Evolutionary conservation across 2,329 filamentous ascomycete genomes (phyloP).

Genomic region (Cladosporium sp.): DNA sequence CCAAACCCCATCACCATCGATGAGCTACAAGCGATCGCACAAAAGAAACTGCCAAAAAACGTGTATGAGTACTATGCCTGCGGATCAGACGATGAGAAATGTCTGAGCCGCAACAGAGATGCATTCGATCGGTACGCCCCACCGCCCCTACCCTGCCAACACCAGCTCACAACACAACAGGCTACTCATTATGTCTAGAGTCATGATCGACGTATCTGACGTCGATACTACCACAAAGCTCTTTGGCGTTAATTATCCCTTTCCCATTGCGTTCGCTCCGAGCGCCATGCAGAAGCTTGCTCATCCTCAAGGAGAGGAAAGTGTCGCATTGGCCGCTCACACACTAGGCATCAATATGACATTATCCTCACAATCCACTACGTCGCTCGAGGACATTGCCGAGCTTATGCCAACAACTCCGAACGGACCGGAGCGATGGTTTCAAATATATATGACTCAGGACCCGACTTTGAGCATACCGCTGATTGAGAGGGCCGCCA

Average conservation of each 20-base stretch:
- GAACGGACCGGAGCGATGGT: slow-evolving; percentile 3
- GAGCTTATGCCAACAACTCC: slow-evolving; percentile 39
- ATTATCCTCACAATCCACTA: slow-evolving; percentile 36
- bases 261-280: slow-evolving; percentile 30
- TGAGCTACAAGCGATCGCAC: slow-evolving; percentile 4
- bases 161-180: background rate
- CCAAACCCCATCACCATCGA: slow-evolving; percentile 7
- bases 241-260: slow-evolving; percentile 15
- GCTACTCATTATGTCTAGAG: slow-evolving; percentile 19
- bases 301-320: slow-evolving; percentile 26
- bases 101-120: background rate
- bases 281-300: slow-evolving; percentile 29
- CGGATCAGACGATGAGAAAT: slow-evolving; percentile 10
- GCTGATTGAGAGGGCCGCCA: slow-evolving; percentile 20
- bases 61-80: slow-evolving; percentile 12
- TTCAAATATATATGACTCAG: slow-evolving; percentile 52
- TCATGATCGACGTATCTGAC: slow-evolving; percentile 20
- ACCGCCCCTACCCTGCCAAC: too few species aligned
- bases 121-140: slow-evolving; percentile 3
- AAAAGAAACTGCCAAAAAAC: slow-evolving; percentile 4
- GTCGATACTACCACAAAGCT: slow-evolving; percentile 21
- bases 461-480: slow-evolving; percentile 47
- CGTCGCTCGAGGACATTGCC: slow-evolving; percentile 48
- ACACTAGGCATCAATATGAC: slow-evolving; percentile 24
- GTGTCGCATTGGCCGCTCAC: slow-evolving; percentile 24